These are phyloP conservation scores for Diaporthe sp. DNA, from an alignment of 2,329 filamentous ascomycete species.

Conservation along the genomic window DNA sequence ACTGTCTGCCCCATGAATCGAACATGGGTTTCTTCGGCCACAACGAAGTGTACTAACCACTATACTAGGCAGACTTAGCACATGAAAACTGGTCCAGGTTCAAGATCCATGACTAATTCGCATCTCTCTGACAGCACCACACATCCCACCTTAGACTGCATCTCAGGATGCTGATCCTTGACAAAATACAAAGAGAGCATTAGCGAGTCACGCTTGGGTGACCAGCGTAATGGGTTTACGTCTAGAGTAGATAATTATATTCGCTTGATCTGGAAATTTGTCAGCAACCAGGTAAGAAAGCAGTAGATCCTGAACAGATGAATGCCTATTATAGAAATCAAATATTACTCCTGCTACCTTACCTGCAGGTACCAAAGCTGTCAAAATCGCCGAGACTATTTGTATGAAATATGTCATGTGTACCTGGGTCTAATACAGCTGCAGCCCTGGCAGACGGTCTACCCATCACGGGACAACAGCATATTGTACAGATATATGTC, in stretches of 20 bases:
- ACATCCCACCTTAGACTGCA: not conserved
- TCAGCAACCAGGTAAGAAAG: not conserved
- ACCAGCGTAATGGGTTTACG: too few species aligned
- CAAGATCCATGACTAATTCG: not conserved
- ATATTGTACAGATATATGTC: too few species aligned
- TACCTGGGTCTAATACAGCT: too few species aligned
- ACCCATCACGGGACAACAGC: too few species aligned
- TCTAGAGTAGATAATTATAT: not conserved
- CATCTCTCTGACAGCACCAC: not conserved
- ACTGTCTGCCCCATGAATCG: conserved; percentile 36
- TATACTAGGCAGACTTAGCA: conserved; percentile 35
- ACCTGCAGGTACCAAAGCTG: too few species aligned
- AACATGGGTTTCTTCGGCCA: conserved; percentile 38
- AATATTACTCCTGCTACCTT: too few species aligned
- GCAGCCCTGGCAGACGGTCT: too few species aligned
- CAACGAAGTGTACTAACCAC: conserved; percentile 39
- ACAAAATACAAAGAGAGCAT: not conserved
- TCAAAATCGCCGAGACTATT: too few species aligned
- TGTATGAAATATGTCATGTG: too few species aligned
- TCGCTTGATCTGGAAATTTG: not conserved
- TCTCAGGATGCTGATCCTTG: not conserved
- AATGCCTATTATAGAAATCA: too few species aligned
- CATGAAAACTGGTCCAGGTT: fast-evolving
- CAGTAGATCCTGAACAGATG: too few species aligned
- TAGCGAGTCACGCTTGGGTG: not conserved